Base-by-base conservation (phyloP, 345 rosid genomes). In the Corchorus olitorius region DNA sequence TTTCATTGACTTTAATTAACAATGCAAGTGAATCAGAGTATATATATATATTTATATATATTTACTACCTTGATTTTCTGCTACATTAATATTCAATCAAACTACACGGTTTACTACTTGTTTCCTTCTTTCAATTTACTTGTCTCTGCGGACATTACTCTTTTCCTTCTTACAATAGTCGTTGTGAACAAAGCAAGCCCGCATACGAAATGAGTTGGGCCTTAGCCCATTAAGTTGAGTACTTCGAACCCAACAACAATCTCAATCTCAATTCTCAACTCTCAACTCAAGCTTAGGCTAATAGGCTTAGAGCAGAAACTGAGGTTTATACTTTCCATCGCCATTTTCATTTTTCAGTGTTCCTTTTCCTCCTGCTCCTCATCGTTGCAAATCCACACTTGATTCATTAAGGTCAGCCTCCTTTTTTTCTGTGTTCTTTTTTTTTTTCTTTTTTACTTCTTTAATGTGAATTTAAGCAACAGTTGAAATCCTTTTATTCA, bases 351-450 rank as follows among this genome's bases (percentile, higher is more conserved):
- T 19, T 11, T 19, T 43, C 59, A 33, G 43, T 16, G 19, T 33
- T 33, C 2, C 22, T 4, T 9, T 33, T 27, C 27, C 27, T 27
- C 27, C 27, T 27, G 27, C 43, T 50, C 73, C 17, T 8, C 58
- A 50, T 69, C 59, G 49, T 27, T 14, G 58, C 72, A 34, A 69
- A 49, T 33, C 58, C 72, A 49, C 64, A 2, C 45, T 33, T 22
- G 2, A 16, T 49, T 49, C 59, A 50, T 50, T 69, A 69, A 50
- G 73, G 73, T 48, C 34, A 20, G 37, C 11, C 70, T 65, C 50
- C 27, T 27, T 9, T 9, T 39, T 17, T 9, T n/a, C 13, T 8
- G 1, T 17, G 1, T 7, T 37, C 10, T 35, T 7, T 20, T 45
- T 22, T 19, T 6, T 11, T 12, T 43, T n/a, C n/a, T 27, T 27